phyloP scores from a whole-genome alignment of 2,329 filamentous ascomycete species.

The Cordyceps cicadae region DNA sequence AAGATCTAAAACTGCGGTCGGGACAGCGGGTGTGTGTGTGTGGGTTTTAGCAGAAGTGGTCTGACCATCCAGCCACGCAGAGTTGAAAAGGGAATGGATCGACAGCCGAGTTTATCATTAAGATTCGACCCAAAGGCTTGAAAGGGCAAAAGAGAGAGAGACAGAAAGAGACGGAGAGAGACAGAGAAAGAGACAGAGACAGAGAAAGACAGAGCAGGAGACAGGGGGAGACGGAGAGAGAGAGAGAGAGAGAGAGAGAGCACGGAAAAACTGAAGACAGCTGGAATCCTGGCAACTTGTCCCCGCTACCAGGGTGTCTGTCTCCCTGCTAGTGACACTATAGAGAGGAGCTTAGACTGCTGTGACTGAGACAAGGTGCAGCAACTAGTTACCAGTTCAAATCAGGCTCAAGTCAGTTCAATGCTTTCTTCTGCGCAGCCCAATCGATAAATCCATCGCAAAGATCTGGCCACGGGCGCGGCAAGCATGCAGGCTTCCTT shows the following conservation, averaged over 20 bases:
- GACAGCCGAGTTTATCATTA: not conserved
- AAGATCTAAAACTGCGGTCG: not conserved
- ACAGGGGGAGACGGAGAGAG: not conserved
- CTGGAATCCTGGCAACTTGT: not conserved
- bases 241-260: not conserved
- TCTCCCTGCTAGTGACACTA: not conserved
- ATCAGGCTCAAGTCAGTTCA: not conserved
- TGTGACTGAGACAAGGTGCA: slow-evolving; percentile 1
- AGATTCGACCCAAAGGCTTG: not conserved
- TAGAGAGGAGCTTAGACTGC: not conserved
- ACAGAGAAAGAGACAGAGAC: not conserved
- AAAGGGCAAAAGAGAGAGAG: not conserved
- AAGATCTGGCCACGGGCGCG: not conserved
- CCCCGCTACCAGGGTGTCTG: not conserved
- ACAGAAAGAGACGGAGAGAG: not conserved
- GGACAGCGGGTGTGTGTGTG: not conserved
- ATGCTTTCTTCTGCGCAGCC: too few relatives aligned
- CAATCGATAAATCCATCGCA: too few relatives aligned
- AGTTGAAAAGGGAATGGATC: not conserved
- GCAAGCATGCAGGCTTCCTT: not conserved
- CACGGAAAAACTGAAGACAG: not conserved
- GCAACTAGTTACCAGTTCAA: too few relatives aligned
- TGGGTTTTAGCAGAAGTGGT: not conserved
- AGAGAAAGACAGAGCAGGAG: too few relatives aligned
- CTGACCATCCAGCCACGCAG: not conserved